Conservation (phyloP, 352 stramenopile genomes). For the Aphanomyces stellatus region DNA sequence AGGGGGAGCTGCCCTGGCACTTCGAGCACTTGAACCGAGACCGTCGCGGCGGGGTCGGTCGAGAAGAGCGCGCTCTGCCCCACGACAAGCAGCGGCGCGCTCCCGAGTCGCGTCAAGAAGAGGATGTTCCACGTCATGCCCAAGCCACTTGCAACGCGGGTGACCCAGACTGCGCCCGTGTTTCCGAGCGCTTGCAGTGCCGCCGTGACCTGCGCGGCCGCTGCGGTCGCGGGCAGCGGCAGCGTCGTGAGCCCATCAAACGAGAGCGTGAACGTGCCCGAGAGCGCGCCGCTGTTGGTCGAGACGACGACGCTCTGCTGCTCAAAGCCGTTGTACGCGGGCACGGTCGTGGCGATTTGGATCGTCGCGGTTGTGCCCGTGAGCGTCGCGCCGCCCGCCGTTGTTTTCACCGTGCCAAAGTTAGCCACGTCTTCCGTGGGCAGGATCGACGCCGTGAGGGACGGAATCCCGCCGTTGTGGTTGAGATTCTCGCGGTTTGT, state of each 20-base stretch:
- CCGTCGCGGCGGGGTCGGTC: slow-evolving; percentile 25
- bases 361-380: slow-evolving; percentile 71
- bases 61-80: slow-evolving; percentile 31
- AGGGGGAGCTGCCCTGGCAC: slow-evolving; percentile 44
- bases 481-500: slow-evolving; percentile 40
- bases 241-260: slow-evolving; percentile 78
- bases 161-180: slow-evolving; percentile 40
- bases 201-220: slow-evolving; percentile 38
- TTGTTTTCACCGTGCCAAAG: slow-evolving; percentile 39
- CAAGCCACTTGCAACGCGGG: slow-evolving; percentile 27
- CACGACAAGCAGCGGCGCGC: slow-evolving; percentile 35
- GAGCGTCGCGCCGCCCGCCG: slow-evolving; percentile 33
- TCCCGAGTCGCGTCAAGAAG: slow-evolving; percentile 51
- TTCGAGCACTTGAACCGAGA: slow-evolving; percentile 31
- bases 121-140: slow-evolving; percentile 58
- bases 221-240: slow-evolving; percentile 58
- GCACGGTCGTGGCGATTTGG: slow-evolving; percentile 66
- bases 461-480: slow-evolving; percentile 40
- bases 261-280: slow-evolving; percentile 79
- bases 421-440: slow-evolving; percentile 41
- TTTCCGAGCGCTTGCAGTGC: slow-evolving; percentile 44
- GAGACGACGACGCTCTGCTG: slow-evolving; percentile 83
- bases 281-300: slow-evolving; percentile 49
- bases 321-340: slow-evolving; percentile 87
- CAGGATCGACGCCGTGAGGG: slow-evolving; percentile 68